These are phyloP conservation scores for Chalciporus sphaerocephalus DNA, from an alignment of 768 basidiomycete species.

Conservation along the genomic window DNA sequence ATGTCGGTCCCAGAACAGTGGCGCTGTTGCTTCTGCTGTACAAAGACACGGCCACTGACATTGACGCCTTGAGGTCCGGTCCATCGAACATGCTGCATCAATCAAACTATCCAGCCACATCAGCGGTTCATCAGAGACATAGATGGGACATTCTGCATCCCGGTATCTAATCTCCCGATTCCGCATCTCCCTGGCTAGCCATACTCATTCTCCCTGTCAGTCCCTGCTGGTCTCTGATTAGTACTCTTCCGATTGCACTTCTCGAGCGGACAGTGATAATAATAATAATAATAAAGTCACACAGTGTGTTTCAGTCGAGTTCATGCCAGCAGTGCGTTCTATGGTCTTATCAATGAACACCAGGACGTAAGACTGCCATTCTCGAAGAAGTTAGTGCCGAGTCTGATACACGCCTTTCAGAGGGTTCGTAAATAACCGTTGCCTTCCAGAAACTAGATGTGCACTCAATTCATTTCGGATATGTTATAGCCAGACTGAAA, in stretches of 20 bases:
- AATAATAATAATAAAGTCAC: not conserved
- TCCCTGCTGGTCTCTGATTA: not conserved
- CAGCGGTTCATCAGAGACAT: slow-evolving; percentile 3
- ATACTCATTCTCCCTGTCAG: not conserved
- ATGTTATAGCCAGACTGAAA: not conserved
- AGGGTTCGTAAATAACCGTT: not conserved
- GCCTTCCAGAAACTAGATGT: slow-evolving; percentile 17
- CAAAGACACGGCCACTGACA: slow-evolving; percentile 1
- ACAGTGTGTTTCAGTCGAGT: not conserved
- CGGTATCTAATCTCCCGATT: not conserved
- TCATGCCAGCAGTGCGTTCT: not conserved
- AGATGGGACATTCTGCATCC: not conserved
- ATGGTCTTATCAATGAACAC: slow-evolving; percentile 6
- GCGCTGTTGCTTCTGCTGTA: slow-evolving; percentile 1
- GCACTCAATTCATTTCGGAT: slow-evolving; percentile 11
- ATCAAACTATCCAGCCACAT: not conserved
- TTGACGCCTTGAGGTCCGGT: slow-evolving; percentile 2
- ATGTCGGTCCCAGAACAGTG: slow-evolving; percentile 4
- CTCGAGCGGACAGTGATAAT: not conserved
- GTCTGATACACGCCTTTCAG: not conserved
- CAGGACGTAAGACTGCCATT: slow-evolving; percentile 4
- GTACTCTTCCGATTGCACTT: not conserved
- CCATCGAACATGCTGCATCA: slow-evolving; percentile 1
- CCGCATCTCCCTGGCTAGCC: slow-evolving; percentile 9
- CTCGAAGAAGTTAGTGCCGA: not conserved